phyloP scores from a whole-genome alignment of 2,329 filamentous ascomycete species.

The Tolypocladium tropicale region DNA sequence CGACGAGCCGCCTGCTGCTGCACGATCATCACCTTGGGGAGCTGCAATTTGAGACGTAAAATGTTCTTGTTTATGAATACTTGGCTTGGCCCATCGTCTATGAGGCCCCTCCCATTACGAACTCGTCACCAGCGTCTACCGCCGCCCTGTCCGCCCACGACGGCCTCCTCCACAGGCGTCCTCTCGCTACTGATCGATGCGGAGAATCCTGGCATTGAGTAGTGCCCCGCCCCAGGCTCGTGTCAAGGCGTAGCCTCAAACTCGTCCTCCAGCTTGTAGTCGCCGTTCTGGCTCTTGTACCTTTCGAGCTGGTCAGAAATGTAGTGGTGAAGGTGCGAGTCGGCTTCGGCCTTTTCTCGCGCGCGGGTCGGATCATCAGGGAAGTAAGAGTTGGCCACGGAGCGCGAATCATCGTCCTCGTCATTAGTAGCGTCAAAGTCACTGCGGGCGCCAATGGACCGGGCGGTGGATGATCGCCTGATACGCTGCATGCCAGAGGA shows the following conservation, averaged over 20 bases:
- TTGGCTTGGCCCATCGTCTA: not conserved
- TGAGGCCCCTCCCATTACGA: not conserved
- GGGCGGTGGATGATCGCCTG: slow-evolving; percentile 69
- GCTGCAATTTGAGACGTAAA: not conserved
- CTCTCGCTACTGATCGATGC: not conserved
- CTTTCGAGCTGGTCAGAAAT: slow-evolving; percentile 71
- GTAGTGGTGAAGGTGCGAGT: slow-evolving; percentile 69
- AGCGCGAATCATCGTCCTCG: slow-evolving; percentile 27
- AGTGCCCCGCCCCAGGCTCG: not conserved
- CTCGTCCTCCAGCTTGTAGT: slow-evolving; percentile 30
- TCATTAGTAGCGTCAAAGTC: slow-evolving; percentile 54
- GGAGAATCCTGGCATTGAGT: not conserved
- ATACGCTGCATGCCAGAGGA: slow-evolving; percentile 39
- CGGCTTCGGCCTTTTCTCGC: slow-evolving; percentile 41
- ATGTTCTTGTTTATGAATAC: not conserved
- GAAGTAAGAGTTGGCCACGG: slow-evolving; percentile 19
- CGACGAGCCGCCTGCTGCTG: too few species aligned
- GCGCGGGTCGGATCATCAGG: slow-evolving; percentile 31
- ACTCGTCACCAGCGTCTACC: not conserved
- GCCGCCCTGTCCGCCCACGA: not conserved
- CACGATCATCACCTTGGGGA: too few species aligned
- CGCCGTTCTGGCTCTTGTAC: slow-evolving; percentile 35
- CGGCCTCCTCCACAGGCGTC: not conserved
- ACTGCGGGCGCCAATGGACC: slow-evolving; percentile 75
- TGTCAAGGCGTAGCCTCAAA: slow-evolving; percentile 30